Base-by-base conservation (phyloP, 345 rosid species). In the Kandelia obovata region DNA sequence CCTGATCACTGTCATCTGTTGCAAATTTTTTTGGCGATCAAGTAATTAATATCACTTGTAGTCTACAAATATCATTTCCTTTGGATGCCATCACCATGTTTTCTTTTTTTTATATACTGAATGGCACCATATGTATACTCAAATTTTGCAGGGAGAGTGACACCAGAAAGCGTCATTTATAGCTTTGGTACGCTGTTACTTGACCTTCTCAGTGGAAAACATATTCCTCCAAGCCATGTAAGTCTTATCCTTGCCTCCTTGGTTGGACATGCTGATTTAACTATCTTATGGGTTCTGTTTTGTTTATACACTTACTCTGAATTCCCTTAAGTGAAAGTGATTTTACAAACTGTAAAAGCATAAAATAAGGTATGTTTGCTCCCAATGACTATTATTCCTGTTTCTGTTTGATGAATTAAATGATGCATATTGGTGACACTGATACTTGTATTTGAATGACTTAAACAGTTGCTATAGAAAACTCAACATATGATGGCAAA, bases 151-250 rank as follows among this genome's bases (percentile, higher is more conserved):
- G 97, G 97, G 78, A 83, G 94, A 77, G 90, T 89, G 62, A 91
- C 91, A 17, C 68, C 92, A 62, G 98, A 93, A 84, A 91, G 97
- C 80, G 97, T 91, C 25, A 88, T 83, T 62, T 91, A 91, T 76
- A 93, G 98, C 79, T 93, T 91, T 67, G 98, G 97, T 70, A 91
- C 88, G 69, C 89, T 93, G 64, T 81, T 93, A 83, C 78, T 93
- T 70, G 98, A 93, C 77, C 97, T 93, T 78, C 89, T 93, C 51
- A 89, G 96, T 39, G 98, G 98, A 74, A 92, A 90, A 75, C 98
- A 92, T 83, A 92, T 92, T 82, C 94, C 98, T 82, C 97, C 96
- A 7, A 84, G 97, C 81, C 98, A 90, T 73, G 98, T 93, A 80
- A 86, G 89, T 81, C 63, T 51, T 71, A 19, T 64, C n/a, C 65